phyloP scores from a whole-genome alignment of 345 rosid species.

The Linum tenue region DNA sequence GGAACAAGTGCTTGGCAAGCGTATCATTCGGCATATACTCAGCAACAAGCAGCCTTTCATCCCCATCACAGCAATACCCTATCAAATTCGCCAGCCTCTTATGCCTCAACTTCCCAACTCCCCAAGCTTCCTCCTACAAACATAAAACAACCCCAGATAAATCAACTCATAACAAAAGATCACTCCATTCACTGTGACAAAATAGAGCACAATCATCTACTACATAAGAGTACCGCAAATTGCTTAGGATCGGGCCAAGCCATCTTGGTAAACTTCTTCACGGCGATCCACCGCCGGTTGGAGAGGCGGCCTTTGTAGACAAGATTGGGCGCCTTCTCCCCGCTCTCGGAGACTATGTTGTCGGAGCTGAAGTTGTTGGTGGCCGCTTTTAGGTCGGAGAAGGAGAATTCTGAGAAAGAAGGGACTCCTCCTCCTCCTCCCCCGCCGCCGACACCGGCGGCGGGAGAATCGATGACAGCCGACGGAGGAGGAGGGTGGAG shows the following conservation, averaged over 20 bases:
- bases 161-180: not conserved
- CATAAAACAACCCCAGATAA: constrained; percentile 3
- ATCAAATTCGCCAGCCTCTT: constrained; percentile 80
- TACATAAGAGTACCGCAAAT: constrained; percentile 38
- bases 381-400: constrained; percentile 56
- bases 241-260: constrained; percentile 86
- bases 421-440: constrained; percentile 14
- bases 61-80: constrained; percentile 95
- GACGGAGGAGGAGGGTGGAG: constrained; percentile 22
- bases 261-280: constrained; percentile 66
- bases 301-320: constrained; percentile 66
- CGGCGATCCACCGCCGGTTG: constrained; percentile 70
- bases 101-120: constrained; percentile 85
- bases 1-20: constrained; percentile 91
- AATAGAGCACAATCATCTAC: not conserved
- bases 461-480: constrained; percentile 21
- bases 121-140: constrained; percentile 78
- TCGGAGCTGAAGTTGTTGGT: constrained; percentile 61
- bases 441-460: constrained; percentile 19
- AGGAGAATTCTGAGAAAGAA: constrained; percentile 59
- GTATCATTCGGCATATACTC: constrained; percentile 98
- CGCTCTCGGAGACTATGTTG: constrained; percentile 64
- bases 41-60: constrained; percentile 94
- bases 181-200: not conserved
- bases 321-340: constrained; percentile 45